Conservation (phyloP, 108 stramenopile species). For the Poteriospumella lacustris region DNA sequence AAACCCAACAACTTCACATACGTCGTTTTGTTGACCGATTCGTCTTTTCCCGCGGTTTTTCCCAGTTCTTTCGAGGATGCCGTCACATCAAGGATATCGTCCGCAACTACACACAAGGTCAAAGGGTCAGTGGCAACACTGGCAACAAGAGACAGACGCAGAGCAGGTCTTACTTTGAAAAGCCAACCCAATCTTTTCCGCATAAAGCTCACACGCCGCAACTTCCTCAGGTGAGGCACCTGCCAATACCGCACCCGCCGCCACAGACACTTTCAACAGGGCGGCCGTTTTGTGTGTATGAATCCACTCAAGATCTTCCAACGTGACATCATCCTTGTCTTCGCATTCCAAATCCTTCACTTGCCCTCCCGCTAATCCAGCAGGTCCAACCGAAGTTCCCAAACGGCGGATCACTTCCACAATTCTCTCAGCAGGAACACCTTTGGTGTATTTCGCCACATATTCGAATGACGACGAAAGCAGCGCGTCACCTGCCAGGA, state of each 20-base stretch:
- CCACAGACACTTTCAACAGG: conserved; percentile 73
- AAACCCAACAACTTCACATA: conserved; percentile 84
- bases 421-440: conserved; percentile 64
- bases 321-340: conserved; percentile 71
- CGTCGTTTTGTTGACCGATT: conserved; percentile 81
- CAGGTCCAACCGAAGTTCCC: conserved; percentile 77
- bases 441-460: conserved; percentile 51
- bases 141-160: not conserved
- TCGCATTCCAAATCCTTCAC: conserved; percentile 91
- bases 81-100: conserved; percentile 93
- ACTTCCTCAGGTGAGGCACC: conserved; percentile 82
- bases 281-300: conserved; percentile 93
- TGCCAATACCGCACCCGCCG: conserved; percentile 78
- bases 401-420: conserved; percentile 79
- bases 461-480: conserved; percentile 49
- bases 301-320: conserved; percentile 88
- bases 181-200: conserved; percentile 86
- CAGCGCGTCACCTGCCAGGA: conserved; percentile 79
- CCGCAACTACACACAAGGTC: conserved; percentile 62
- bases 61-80: conserved; percentile 83
- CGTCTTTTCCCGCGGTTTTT: conserved; percentile 90
- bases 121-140: not conserved
- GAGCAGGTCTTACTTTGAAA: conserved; percentile 62
- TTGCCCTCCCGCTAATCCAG: conserved; percentile 85
- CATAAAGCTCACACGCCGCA: conserved; percentile 70